Percentiles rank a stretch among this genome's conserved stretches.
Evolutionary conservation across 306 rosid species (phyloP).

Genomic region (Casuarina cunninghamiana): DNA sequence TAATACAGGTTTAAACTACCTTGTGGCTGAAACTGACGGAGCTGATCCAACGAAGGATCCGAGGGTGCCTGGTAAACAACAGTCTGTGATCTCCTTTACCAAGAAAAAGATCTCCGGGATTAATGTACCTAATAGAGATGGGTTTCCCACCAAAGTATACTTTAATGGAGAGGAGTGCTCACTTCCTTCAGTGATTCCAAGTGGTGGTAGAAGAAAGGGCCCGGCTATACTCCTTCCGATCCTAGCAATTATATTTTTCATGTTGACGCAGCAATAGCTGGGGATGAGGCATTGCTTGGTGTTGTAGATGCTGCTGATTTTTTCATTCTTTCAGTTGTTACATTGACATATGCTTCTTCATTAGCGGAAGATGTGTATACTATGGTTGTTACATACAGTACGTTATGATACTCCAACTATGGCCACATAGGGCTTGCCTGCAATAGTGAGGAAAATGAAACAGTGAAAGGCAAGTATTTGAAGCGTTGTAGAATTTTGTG

Average conservation of each 20-base stretch:
- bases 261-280: slow-evolving; percentile 44
- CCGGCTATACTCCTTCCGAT: slow-evolving; percentile 34
- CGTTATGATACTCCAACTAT: slow-evolving; percentile 1
- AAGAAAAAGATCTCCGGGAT: slow-evolving; percentile 76
- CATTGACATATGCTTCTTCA: slow-evolving; percentile 11
- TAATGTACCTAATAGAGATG: slow-evolving; percentile 63
- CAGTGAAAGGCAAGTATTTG: slow-evolving; percentile 9
- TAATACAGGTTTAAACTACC: slow-evolving; percentile 63
- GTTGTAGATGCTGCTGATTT: slow-evolving; percentile 35
- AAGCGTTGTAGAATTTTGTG: not conserved
- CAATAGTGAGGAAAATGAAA: slow-evolving; percentile 6
- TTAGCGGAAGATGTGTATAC: not conserved
- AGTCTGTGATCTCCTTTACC: slow-evolving; percentile 86
- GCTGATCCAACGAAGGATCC: slow-evolving; percentile 68
- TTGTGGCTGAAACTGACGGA: slow-evolving; percentile 82
- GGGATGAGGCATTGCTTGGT: slow-evolving; percentile 15
- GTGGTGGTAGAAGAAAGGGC: slow-evolving; percentile 36
- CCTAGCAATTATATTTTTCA: slow-evolving; percentile 31
- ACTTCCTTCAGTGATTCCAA: slow-evolving; percentile 68
- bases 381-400: not conserved
- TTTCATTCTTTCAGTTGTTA: slow-evolving; percentile 39
- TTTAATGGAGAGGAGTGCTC: slow-evolving; percentile 96
- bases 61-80: slow-evolving; percentile 94
- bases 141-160: slow-evolving; percentile 85
- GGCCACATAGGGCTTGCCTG: slow-evolving; percentile 3